Evolutionary conservation across 768 basidiomycete genomes (phyloP).

Genomic region (Dioszegia crocea): DNA sequence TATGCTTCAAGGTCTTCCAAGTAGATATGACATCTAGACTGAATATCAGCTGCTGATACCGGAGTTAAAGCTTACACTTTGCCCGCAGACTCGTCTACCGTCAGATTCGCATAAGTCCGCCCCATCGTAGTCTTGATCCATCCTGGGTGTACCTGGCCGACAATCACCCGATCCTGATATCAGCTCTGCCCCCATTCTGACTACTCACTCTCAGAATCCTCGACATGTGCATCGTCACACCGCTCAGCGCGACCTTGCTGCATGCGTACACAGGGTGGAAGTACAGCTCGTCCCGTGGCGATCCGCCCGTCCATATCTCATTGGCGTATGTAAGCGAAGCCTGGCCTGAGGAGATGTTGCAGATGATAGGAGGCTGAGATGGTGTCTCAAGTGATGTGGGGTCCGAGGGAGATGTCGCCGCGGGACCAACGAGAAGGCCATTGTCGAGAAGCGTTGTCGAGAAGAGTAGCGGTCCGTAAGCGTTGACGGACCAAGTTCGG

Average conservation of each 20-base stretch:
- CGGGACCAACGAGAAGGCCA: not conserved
- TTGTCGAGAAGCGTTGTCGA: conserved; percentile 9
- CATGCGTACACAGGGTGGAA: conserved; percentile 18
- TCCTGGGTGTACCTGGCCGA: conserved; percentile 15
- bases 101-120: conserved; percentile 9
- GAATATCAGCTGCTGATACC: not conserved
- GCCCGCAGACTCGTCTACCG: conserved; percentile 9
- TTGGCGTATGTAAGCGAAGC: conserved; percentile 11
- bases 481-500: conserved; percentile 6
- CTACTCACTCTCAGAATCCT: conserved; percentile 12
- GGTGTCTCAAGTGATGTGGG: not conserved
- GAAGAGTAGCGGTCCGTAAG: conserved; percentile 12
- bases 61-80: conserved; percentile 3
- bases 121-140: conserved; percentile 15
- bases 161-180: conserved; percentile 11
- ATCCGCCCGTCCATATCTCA: conserved; percentile 12
- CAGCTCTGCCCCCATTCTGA: not conserved
- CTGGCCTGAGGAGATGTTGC: conserved; percentile 13
- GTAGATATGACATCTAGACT: conserved; percentile 13
- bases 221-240: conserved; percentile 16
- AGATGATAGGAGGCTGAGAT: conserved; percentile 7
- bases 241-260: conserved; percentile 15
- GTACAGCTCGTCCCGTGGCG: conserved; percentile 13
- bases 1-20: conserved; percentile 11
- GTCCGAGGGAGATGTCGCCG: not conserved